Base-by-base conservation (phyloP, 805 yeast genomes). In the Ogataea nitratoaversa region DNA sequence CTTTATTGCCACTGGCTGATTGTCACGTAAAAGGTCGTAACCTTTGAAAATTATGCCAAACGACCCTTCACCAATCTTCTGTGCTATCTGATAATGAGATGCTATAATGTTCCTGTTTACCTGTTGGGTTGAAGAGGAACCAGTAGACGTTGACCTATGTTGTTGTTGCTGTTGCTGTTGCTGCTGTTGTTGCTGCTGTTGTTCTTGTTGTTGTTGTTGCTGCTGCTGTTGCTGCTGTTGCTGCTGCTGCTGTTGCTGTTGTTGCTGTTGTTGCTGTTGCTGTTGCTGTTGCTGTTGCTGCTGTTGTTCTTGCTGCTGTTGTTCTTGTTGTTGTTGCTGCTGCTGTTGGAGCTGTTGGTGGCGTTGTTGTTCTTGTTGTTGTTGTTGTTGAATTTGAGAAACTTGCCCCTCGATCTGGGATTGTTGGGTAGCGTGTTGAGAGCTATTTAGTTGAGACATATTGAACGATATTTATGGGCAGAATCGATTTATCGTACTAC, bases 31-130 rank as follows among this genome's bases (percentile, higher is more conserved):
- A 46, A 85, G 65, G 56, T 85, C 86, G 41, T 79, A 76, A 30
- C 95, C 95, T 65, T 84, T 89, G 60, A 84, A 85, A 38, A 85
- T 81, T 8, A 84, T 84, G 27, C 95, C 95, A 67, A 85, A 85
- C 0, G 93, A 84, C 2, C 95, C 95, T 58, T 85, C 93, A 28
- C 95, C 95, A 40, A 85, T 85, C 62, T 85, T 85, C 55, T 84
- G 83, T 8, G 91, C 93, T 42, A 84, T 77, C 49, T 82, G 82
- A 62, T 82, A 85, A 60, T 85, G 95, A 31, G 74, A 69, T 7
- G 81, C 82, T 37, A 65, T 65, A 16, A 65, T 61, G 44, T 64
- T 64, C 32, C 51, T 43, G 38, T 48, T 46, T 16, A 47, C 54
- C 32, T 48, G 52, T 40, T 48, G 51, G 3, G 23, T 14, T 14